These are phyloP conservation scores for Penicillium freii DNA, from an alignment of 2,329 filamentous ascomycete genomes.

Conservation along the genomic window DNA sequence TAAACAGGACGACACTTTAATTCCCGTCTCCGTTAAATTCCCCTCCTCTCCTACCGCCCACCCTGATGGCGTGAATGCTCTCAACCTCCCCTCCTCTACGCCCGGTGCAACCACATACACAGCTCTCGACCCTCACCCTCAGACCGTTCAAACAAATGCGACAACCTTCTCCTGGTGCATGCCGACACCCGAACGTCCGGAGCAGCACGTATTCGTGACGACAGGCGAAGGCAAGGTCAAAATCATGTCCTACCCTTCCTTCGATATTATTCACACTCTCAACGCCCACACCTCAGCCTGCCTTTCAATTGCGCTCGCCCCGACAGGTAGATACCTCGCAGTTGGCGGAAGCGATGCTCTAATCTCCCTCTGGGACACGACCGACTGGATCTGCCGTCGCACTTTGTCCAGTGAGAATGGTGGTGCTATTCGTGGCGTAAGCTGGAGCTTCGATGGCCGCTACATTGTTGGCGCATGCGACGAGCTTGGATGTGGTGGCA, in stretches of 20 bases:
- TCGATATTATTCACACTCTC: constrained; percentile 45
- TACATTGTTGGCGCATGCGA: constrained; percentile 51
- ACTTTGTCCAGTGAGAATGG: constrained; percentile 47
- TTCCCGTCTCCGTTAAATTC: constrained; percentile 46
- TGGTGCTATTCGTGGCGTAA: constrained; percentile 48
- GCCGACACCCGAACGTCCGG: constrained; percentile 33
- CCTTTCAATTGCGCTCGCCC: constrained; percentile 46
- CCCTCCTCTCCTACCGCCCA: constrained; percentile 37
- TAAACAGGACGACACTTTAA: constrained; percentile 47
- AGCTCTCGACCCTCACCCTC: constrained; percentile 43
- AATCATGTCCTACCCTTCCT: constrained; percentile 49
- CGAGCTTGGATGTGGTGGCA: constrained; percentile 44
- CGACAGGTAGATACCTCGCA: constrained; percentile 50
- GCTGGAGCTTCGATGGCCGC: constrained; percentile 52
- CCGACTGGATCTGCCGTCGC: constrained; percentile 51
- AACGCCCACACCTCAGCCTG: constrained; percentile 51
- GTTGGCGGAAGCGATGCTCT: constrained; percentile 50
- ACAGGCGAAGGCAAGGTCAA: constrained; percentile 51
- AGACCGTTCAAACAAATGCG: constrained; percentile 49
- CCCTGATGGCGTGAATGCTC: constrained; percentile 13
- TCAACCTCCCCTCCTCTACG: constrained; percentile 13
- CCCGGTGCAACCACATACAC: constrained; percentile 34
- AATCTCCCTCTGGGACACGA: constrained; percentile 53
- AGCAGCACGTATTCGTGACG: constrained; percentile 47
- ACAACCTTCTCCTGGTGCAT: constrained; percentile 49